Base-by-base conservation (phyloP, 2,329 filamentous ascomycete species). In the Parascedosporium putredinis region DNA sequence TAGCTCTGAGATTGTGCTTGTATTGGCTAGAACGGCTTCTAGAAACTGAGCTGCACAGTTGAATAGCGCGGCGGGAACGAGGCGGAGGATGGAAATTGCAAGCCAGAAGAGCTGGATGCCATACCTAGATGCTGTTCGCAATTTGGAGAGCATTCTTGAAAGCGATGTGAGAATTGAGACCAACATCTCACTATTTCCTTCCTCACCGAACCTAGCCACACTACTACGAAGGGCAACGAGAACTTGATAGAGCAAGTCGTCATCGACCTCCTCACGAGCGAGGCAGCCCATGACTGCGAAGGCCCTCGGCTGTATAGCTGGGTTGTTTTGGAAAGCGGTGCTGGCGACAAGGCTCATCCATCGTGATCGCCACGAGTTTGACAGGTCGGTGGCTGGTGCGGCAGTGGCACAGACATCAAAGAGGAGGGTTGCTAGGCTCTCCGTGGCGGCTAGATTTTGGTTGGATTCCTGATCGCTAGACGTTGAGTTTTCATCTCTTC, bases 311-410 rank as follows among this genome's bases (percentile, higher is more conserved):
- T 86, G 82, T 50, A 86, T 82, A 2, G 82, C 81, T 7, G 81
- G 82, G 58, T 86, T 86, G 59, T 81, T 84, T 59, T 86, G 82
- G 60, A 86, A 86, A 0, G 82, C 82, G 8, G 81, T 86, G 59
- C 82, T 86, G 14, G 82, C 81, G 34, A 86, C 81, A 20, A 86
- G 67, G 57, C 81, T 84, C 82, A 86, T 85, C 82, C 82, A 86
- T 18, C 82, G 74, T 18, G 82, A 81, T 23, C 82, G 75, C 82
- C 82, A 86, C 14, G 78, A 74, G 57, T 86, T 86, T 20, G 80
- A 76, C 57, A 82, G 69, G 55, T 85, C 80, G 7, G 79, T 65
- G 0, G 80, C 80, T 9, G 81, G 78, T 10, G 82, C 81, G 3
- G 81, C 81, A 14, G 82, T 67, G 2, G 73, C 70, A 54, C 78